A percentile compares a stretch with the other conserved stretches of the same genome.
These are phyloP conservation scores for Falciphora oryzae DNA, from an alignment of 2,329 filamentous ascomycete species.

Conservation along the genomic window DNA sequence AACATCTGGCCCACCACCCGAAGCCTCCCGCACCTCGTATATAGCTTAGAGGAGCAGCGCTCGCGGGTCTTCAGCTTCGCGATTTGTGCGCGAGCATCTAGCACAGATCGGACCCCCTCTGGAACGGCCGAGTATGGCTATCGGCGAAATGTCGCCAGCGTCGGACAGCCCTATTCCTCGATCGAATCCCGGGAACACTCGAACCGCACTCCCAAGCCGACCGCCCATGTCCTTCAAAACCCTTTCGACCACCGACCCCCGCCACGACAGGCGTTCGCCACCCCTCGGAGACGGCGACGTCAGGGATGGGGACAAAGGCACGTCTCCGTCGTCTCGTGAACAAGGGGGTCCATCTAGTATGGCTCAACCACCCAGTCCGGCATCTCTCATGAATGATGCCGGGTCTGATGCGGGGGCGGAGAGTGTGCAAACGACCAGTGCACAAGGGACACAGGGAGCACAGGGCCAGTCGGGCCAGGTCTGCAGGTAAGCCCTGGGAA, in stretches of 20 bases:
- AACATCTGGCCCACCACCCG: neutral
- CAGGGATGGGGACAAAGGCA: conserved; percentile 13
- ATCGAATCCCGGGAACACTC: conserved; percentile 11
- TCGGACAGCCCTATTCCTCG: conserved; percentile 10
- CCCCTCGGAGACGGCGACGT: conserved; percentile 18
- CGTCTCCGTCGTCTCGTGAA: conserved; percentile 10
- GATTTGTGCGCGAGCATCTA: too few species aligned
- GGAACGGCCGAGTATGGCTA: conserved; percentile 11
- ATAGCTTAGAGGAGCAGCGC: too few species aligned
- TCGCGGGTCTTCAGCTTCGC: too few species aligned
- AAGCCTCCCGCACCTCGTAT: neutral
- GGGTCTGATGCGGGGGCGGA: conserved; percentile 14
- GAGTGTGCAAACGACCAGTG: conserved; percentile 31
- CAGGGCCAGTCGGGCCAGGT: conserved; percentile 46
- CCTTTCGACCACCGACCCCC: conserved; percentile 11
- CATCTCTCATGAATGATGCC: conserved; percentile 15
- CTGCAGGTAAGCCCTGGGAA: conserved; percentile 54
- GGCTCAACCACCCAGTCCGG: conserved; percentile 15
- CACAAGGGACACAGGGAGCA: neutral
- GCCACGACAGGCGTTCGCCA: conserved; percentile 17
- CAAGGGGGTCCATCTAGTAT: conserved; percentile 11
- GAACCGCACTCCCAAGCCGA: conserved; percentile 20
- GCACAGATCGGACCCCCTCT: neutral
- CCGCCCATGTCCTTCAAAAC: conserved; percentile 20
- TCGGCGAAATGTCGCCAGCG: conserved; percentile 12